Evolutionary conservation across 805 yeast species (phyloP).

Genomic region (Nakazawaea pomicola): DNA sequence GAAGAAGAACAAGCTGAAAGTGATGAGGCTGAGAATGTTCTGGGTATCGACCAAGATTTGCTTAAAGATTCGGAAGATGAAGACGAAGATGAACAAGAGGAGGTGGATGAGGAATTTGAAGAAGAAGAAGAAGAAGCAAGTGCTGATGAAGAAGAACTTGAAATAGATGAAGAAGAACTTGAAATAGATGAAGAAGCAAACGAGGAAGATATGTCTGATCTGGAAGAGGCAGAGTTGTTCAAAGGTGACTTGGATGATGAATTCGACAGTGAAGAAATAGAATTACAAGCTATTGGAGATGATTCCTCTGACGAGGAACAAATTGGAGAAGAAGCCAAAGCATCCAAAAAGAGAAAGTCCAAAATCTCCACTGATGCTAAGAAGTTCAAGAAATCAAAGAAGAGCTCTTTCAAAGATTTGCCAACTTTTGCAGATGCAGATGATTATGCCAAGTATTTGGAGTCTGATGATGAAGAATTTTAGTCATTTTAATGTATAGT

Average conservation of each 20-base stretch:
- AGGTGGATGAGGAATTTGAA: slow-evolving; percentile 29
- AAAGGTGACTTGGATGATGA: slow-evolving; percentile 19
- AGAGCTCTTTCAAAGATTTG: slow-evolving; percentile 54
- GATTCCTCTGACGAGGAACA: slow-evolving; percentile 22
- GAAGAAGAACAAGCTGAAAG: slow-evolving; percentile 24
- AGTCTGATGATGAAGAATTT: slow-evolving; percentile 54
- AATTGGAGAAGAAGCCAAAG: slow-evolving; percentile 20
- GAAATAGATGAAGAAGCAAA: slow-evolving; percentile 23
- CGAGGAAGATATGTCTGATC: slow-evolving; percentile 14
- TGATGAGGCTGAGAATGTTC: slow-evolving; percentile 23
- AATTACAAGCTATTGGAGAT: slow-evolving; percentile 20
- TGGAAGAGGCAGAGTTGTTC: slow-evolving; percentile 13
- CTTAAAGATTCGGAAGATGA: slow-evolving; percentile 22
- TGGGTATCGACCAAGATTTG: slow-evolving; percentile 22
- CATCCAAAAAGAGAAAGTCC: slow-evolving; percentile 18
- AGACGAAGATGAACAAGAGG: slow-evolving; percentile 32
- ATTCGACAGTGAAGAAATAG: slow-evolving; percentile 25
- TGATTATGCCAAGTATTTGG: slow-evolving; percentile 71
- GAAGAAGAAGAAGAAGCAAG: slow-evolving; percentile 34
- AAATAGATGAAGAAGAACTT: slow-evolving; percentile 13
- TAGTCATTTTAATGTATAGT: slow-evolving; percentile 19
- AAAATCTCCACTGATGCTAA: slow-evolving; percentile 16
- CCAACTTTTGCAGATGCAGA: slow-evolving; percentile 89
- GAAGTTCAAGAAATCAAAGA: slow-evolving; percentile 36
- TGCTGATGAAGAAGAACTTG: slow-evolving; percentile 17